These are phyloP conservation scores for Didymella segeticola DNA, from an alignment of 2,329 filamentous ascomycete genomes.

Conservation along the genomic window DNA sequence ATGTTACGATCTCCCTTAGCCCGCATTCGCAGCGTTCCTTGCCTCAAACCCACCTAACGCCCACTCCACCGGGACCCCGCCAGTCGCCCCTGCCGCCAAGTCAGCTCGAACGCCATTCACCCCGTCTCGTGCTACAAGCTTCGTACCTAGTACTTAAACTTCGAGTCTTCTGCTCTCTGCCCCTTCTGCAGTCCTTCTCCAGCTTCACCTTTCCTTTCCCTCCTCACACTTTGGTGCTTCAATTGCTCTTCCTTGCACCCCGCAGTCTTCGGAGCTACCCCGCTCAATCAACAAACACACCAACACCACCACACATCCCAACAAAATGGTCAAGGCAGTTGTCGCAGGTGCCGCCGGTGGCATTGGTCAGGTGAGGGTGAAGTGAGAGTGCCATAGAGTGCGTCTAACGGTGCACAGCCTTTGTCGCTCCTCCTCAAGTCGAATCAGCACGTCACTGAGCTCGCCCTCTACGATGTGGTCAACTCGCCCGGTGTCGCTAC, in stretches of 20 bases:
- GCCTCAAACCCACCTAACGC: slow-evolving; percentile 10
- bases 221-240: slow-evolving; percentile 20
- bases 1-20: slow-evolving; percentile 13
- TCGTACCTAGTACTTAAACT: slow-evolving; percentile 33
- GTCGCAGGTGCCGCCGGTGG: slow-evolving; percentile 97
- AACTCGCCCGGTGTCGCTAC: slow-evolving; percentile 96
- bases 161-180: slow-evolving; percentile 21
- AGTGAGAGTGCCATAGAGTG: slow-evolving; percentile 4
- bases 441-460: slow-evolving; percentile 85
- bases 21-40: slow-evolving; percentile 15
- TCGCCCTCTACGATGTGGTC: slow-evolving; percentile 98
- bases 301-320: slow-evolving; percentile 24
- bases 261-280: slow-evolving; percentile 21
- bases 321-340: slow-evolving; percentile 52
- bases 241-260: slow-evolving; percentile 22
- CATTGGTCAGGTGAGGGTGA: slow-evolving; percentile 84
- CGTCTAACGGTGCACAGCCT: slow-evolving; percentile 64
- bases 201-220: slow-evolving; percentile 10
- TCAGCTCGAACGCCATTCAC: slow-evolving; percentile 16
- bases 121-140: slow-evolving; percentile 39
- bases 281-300: slow-evolving; percentile 20
- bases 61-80: slow-evolving; percentile 22
- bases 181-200: slow-evolving; percentile 19
- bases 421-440: slow-evolving; percentile 96
- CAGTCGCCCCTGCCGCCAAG: slow-evolving; percentile 23